phyloP scores from a whole-genome alignment of 2,329 filamentous ascomycete genomes.

The Ophiostoma novo-ulmi region DNA sequence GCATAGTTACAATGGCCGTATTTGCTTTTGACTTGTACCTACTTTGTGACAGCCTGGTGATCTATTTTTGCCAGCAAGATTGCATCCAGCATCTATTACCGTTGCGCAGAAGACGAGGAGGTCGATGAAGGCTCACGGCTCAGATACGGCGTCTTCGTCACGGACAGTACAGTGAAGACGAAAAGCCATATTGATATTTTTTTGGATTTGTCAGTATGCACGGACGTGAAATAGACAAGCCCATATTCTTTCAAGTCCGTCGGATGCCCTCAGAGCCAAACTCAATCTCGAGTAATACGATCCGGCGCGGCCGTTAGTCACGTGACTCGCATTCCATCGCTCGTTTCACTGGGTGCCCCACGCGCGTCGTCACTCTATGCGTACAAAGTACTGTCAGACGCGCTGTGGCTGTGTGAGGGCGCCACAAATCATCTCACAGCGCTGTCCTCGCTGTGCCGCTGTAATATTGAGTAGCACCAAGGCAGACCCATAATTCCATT shows the following conservation, averaged over 20 bases:
- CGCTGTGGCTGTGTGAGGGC: conserved; percentile 22
- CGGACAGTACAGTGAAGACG: no score
- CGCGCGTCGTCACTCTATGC: background rate
- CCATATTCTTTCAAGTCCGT: no score
- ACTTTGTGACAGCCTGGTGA: background rate
- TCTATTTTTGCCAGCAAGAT: background rate
- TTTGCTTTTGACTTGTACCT: background rate
- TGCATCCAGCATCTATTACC: no score
- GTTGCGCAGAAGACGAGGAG: no score
- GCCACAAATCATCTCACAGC: background rate
- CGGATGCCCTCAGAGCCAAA: no score
- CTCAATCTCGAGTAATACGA: background rate
- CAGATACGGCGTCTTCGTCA: no score
- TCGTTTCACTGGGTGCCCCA: background rate
- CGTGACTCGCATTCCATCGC: background rate
- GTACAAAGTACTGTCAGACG: background rate
- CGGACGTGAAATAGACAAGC: no score
- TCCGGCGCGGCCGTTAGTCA: background rate
- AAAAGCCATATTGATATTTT: no score
- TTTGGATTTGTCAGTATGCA: no score
- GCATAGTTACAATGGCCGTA: background rate
- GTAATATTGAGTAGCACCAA: background rate
- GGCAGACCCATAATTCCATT: conserved; percentile 2
- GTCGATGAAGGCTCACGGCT: no score
- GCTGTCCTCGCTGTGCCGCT: background rate